Evolutionary conservation across 2,329 filamentous ascomycete species (phyloP), one percentile per base, ranked within the genome.

Genomic region (Gaeumannomyces sp.): DNA sequence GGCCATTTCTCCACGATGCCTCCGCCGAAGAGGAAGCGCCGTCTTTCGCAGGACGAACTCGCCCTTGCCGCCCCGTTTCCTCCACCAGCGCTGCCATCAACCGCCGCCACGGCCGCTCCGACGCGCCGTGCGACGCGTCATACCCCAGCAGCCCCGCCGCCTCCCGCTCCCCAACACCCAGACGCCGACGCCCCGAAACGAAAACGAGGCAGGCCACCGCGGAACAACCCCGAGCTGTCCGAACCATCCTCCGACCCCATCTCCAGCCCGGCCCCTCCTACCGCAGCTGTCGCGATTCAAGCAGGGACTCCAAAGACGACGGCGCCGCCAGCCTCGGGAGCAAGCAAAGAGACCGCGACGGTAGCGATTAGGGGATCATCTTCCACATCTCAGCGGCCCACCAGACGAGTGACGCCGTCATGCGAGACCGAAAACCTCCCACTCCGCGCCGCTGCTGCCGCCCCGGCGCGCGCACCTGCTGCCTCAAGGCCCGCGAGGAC

Each of bases 321-420:
- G 72, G 85, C 45, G 77, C 77, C 2, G 90, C 73, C 4, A 85
- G 71, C 45, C 45, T 25, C 45, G 22, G 22, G 45, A 5, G 45
- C 45, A 22, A 25, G 8, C 22, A 53, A 25, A 53, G 45, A 53
- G 22, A 53, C 45, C 16, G 45, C 45, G 22, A 53, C 45, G 11
- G 45, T n/a, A 11, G 45, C 45, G 8, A 53, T 53, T 22, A 22
- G 45, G 19, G 22, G 45, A 25, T n/a, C 45, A 22, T 53, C 45
- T 2, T 50, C 45, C 19, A 25, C 45, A 25, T 25, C 45, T 3
- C 45, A 53, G n/a, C 57, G 57, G 57, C 57, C 57, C n/a, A 13
- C 7, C 57, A 59, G 27, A 29, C 57, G 25, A 25, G 22, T 3
- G 11, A 27, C 57, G 4, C 25, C 57, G 22, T 28, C 27, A 3